Conservation (phyloP, 2,329 filamentous ascomycete genomes). For the Trichophyton rubrum region DNA sequence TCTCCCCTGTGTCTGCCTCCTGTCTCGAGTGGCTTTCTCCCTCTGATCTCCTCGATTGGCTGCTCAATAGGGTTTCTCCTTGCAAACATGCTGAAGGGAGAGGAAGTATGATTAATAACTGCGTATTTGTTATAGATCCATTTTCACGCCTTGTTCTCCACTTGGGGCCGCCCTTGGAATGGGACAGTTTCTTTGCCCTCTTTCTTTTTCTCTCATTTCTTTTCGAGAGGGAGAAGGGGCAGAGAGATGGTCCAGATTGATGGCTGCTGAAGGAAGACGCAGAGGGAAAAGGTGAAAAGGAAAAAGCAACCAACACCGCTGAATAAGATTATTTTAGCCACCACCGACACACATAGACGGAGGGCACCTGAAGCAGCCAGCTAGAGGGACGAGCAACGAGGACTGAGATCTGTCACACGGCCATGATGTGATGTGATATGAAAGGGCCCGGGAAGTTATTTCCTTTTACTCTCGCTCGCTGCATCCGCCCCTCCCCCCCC, state of each 20-base stretch:
- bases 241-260: background rate
- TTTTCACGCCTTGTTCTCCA: background rate
- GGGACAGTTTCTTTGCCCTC: background rate
- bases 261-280: background rate
- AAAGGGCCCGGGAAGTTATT: background rate
- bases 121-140: constrained; percentile 1
- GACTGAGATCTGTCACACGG: constrained; percentile 2
- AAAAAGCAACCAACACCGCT: background rate
- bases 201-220: no score
- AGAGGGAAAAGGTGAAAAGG: background rate
- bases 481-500: no score
- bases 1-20: background rate
- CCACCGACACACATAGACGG: background rate
- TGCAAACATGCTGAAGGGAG: background rate
- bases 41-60: background rate
- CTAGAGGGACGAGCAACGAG: background rate
- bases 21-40: background rate
- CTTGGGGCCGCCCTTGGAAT: background rate
- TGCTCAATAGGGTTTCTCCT: background rate
- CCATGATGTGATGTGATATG: background rate
- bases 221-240: no score
- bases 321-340: constrained; percentile 2
- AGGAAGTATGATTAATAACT: background rate
- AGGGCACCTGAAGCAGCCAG: background rate
- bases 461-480: background rate